Conservation (phyloP, 306 rosid species). For the Oxytropis ochrocephala region DNA sequence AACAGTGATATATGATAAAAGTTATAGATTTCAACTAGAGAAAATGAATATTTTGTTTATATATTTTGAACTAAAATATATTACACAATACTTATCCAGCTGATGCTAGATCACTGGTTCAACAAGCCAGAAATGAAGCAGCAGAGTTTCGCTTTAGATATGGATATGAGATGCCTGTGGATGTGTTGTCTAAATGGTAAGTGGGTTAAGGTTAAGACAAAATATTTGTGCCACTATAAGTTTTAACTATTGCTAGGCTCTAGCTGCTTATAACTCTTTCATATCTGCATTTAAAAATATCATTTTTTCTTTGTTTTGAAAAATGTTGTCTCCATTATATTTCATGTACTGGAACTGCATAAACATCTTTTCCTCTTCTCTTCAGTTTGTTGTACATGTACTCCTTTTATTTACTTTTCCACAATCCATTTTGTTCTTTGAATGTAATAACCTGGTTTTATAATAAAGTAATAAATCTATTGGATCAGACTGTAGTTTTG, state of each 20-base stretch:
- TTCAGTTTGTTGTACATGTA: not conserved
- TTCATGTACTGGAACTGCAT: not conserved
- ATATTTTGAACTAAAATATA: not conserved
- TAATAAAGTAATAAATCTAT: not conserved
- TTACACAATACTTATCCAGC: conserved; percentile 44
- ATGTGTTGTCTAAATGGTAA: conserved; percentile 83
- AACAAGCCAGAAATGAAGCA: conserved; percentile 98
- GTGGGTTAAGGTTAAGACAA: not conserved
- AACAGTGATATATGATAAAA: not conserved
- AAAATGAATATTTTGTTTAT: not conserved
- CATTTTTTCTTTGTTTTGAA: not conserved
- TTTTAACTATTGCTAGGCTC: not conserved
- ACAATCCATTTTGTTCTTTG: not conserved
- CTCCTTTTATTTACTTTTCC: not conserved
- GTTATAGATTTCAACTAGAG: not conserved
- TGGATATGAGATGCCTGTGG: conserved; percentile 97
- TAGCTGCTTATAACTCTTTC: not conserved
- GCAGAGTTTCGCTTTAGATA: conserved; percentile 92
- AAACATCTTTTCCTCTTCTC: not conserved
- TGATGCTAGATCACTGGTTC: conserved; percentile 94
- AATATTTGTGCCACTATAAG: not conserved
- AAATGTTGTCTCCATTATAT: not conserved
- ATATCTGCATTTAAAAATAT: not conserved
- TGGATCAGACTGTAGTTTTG: not conserved
- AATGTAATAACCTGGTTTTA: not conserved